Evolutionary conservation across 495 filamentous ascomycete species (phyloP).

Genomic region (Podospora tetraspora): DNA sequence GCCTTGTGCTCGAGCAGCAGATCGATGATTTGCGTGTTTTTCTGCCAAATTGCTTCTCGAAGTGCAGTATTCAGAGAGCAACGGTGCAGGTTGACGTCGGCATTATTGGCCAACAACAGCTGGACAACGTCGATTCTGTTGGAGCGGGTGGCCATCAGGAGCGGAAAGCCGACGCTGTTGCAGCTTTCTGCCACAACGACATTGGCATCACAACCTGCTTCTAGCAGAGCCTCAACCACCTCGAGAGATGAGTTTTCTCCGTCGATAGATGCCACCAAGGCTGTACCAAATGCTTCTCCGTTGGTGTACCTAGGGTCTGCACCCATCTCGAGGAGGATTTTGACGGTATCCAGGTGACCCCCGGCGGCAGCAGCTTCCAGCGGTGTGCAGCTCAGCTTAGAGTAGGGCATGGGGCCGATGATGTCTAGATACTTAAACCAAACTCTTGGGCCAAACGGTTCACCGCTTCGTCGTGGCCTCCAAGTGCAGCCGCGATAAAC

Average conservation of each 20-base stretch:
- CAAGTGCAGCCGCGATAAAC: background rate
- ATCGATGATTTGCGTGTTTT: background rate
- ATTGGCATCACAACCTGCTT: background rate
- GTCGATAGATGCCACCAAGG: background rate
- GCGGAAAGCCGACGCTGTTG: background rate
- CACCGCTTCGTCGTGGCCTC: background rate
- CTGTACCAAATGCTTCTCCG: background rate
- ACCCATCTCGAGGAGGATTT: background rate
- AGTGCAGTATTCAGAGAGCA: background rate
- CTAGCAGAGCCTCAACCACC: background rate
- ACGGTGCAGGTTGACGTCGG: background rate
- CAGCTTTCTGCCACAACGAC: background rate
- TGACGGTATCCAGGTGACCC: background rate
- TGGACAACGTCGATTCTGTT: background rate
- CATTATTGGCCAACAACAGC: background rate
- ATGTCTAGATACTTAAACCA: background rate
- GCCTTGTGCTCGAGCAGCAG: background rate
- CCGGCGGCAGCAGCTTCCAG: background rate
- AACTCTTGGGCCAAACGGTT: background rate
- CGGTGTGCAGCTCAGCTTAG: background rate
- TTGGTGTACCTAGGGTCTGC: background rate
- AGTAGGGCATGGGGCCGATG: background rate
- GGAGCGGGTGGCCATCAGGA: background rate
- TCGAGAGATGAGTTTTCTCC: background rate
- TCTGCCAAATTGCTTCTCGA: background rate